Evolutionary conservation across 371 early-diverging fungal genomes (phyloP), one percentile per base, ranked within the genome.

Genomic region (Haplosporangium sp.): DNA sequence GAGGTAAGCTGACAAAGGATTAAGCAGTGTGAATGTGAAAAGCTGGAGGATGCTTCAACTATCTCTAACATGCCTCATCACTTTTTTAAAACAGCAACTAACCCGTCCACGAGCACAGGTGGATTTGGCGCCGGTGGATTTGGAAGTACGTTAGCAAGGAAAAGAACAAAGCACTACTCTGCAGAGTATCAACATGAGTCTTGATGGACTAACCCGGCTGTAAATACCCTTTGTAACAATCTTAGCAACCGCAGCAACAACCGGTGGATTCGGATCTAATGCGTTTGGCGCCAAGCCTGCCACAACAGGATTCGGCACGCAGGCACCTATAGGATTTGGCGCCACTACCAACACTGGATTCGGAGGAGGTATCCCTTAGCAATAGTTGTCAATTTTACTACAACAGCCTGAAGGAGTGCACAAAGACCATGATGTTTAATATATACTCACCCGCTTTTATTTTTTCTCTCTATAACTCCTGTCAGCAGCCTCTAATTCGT

Each of bases 231-330:
- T 36, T 23, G 13, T 50, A 7, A 55, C 51, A 23, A 52, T 58
- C 10, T 50, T 67, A 74, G 69, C 64, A n/a, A 36, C 52, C 41
- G 12, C 86, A 14, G 38, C 83, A 18, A 65, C 80, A 12, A 60
- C 83, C 3, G 62, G 83, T 48, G 86, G 88, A 21, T 87, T 87
- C 65, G 88, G 89, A 51, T 55, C 67, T 18, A 43, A 55, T 40
- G 86, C 74, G 14, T 86, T 86, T 61, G 88, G 88, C 42, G 64
- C 63, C 2, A 73, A 83, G 37, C 66, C 84, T n/a, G 79, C 73
- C 12, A 59, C 80, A 47, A 59, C 81, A 48, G 80, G 84, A 67
- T 82, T 83, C 52, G 81, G 77, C 38, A 61, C 71, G 12, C 80
- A 67, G 40, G 56, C 72, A 54, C 55, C 77, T 55, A 52, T 85